These are phyloP conservation scores for Eucalyptus curtisii DNA, from an alignment of 345 rosid species.

Conservation along the genomic window DNA sequence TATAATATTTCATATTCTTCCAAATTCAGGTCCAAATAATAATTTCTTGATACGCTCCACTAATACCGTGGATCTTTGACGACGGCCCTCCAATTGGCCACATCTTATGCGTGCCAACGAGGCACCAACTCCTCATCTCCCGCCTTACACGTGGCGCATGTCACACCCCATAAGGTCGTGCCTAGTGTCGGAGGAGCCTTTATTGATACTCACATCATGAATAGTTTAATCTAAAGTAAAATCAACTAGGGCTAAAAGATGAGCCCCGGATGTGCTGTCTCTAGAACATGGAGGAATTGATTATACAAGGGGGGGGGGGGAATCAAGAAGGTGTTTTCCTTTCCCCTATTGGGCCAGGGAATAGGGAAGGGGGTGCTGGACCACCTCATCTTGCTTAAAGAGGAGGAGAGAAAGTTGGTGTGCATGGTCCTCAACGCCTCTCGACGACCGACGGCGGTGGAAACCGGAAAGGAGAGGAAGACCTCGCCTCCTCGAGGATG, in stretches of 20 bases:
- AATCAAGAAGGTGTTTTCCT: background rate
- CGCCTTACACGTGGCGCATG: background rate
- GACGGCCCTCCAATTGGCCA: background rate
- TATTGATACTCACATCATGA: background rate
- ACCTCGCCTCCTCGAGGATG: background rate
- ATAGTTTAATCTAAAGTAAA: background rate
- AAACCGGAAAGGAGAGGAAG: background rate
- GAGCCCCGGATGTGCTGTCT: background rate
- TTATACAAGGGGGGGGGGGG: background rate
- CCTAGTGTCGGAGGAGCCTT: background rate
- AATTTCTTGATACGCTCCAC: background rate
- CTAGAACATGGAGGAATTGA: background rate
- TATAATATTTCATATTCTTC: background rate
- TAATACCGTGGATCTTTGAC: background rate
- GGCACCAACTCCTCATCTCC: background rate
- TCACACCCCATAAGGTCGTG: background rate
- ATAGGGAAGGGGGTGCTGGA: background rate
- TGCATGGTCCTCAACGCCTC: background rate
- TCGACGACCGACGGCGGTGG: background rate
- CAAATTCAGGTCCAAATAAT: background rate
- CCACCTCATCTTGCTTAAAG: conserved; percentile 6
- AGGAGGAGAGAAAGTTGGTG: background rate
- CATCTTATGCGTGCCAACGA: conserved; percentile 2
- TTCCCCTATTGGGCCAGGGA: background rate
- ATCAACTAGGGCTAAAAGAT: background rate